Conservation (phyloP, 139 green algal genomes). For the Chlorella sp. region DNA sequence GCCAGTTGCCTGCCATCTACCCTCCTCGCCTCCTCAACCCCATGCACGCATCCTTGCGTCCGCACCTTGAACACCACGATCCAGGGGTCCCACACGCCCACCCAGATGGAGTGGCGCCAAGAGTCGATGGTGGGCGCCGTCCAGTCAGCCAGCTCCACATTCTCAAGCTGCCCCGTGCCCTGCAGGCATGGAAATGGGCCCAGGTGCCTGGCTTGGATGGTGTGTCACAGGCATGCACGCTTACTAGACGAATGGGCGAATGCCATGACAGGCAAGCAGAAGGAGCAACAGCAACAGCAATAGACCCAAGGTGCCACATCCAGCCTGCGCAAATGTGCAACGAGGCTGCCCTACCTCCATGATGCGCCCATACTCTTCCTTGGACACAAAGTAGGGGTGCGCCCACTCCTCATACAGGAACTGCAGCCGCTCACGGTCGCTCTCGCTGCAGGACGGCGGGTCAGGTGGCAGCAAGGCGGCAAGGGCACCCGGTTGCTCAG, state of each 20-base stretch:
- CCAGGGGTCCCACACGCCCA: slow-evolving; percentile 95
- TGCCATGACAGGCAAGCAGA: too few species aligned
- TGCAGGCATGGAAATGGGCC: slow-evolving; percentile 27
- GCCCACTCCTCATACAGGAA: slow-evolving; percentile 98
- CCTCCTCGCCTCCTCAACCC: too few species aligned
- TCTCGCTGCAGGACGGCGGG: slow-evolving; percentile 41
- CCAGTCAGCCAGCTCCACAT: slow-evolving; percentile 82
- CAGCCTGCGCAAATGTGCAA: too few species aligned
- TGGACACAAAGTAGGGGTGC: slow-evolving; percentile 96
- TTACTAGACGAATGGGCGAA: too few species aligned
- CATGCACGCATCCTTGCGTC: too few species aligned
- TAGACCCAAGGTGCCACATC: too few species aligned
- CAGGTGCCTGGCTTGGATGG: too few species aligned
- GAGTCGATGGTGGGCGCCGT: slow-evolving; percentile 83
- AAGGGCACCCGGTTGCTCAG: background rate
- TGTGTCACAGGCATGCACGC: too few species aligned
- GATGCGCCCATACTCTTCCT: slow-evolving; percentile 90
- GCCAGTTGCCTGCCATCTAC: too few species aligned
- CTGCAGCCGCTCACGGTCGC: slow-evolving; percentile 83
- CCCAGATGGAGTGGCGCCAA: slow-evolving; percentile 96
- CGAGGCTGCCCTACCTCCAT: slow-evolving; percentile 75
- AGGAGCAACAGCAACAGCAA: too few species aligned
- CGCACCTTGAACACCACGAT: slow-evolving; percentile 85
- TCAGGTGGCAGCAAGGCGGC: background rate
- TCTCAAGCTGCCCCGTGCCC: slow-evolving; percentile 71